These are phyloP conservation scores for Moesziomyces parantarcticus DNA, from an alignment of 1,284 basidiomycete genomes.

Conservation along the genomic window DNA sequence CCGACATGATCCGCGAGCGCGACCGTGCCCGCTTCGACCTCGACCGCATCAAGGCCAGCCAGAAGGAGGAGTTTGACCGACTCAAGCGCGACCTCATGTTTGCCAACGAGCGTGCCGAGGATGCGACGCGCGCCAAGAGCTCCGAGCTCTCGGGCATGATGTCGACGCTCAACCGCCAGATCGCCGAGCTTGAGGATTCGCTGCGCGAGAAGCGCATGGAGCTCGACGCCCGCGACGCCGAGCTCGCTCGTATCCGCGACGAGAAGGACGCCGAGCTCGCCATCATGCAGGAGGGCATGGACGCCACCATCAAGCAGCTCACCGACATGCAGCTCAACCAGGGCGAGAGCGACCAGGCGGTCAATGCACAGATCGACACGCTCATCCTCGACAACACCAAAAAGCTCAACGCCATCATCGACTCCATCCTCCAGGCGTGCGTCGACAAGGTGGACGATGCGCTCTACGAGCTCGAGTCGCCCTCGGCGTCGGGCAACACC, in stretches of 20 bases:
- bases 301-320: slow-evolving; percentile 88
- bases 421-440: slow-evolving; percentile 94
- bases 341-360: slow-evolving; percentile 85
- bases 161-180: slow-evolving; percentile 93
- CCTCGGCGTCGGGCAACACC: slow-evolving; percentile 89
- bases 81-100: slow-evolving; percentile 91
- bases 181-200: slow-evolving; percentile 93
- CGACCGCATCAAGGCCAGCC: slow-evolving; percentile 88
- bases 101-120: slow-evolving; percentile 97
- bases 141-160: slow-evolving; percentile 90
- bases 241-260: slow-evolving; percentile 83
- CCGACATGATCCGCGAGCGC: slow-evolving; percentile 98
- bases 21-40: slow-evolving; percentile 96
- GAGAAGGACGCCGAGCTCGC: slow-evolving; percentile 97
- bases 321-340: slow-evolving; percentile 87
- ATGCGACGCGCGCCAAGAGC: slow-evolving; percentile 88
- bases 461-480: slow-evolving; percentile 96
- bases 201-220: slow-evolving; percentile 79
- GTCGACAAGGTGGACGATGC: slow-evolving; percentile 97
- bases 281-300: slow-evolving; percentile 96
- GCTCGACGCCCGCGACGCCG: slow-evolving; percentile 78
- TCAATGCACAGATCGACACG: slow-evolving; percentile 94
- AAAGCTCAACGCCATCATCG: slow-evolving; percentile 97
- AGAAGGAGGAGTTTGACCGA: slow-evolving; percentile 95
- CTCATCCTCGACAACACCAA: slow-evolving; percentile 97